phyloP scores from a whole-genome alignment of 352 stramenopile species.

The Blastocystis sp. region DNA sequence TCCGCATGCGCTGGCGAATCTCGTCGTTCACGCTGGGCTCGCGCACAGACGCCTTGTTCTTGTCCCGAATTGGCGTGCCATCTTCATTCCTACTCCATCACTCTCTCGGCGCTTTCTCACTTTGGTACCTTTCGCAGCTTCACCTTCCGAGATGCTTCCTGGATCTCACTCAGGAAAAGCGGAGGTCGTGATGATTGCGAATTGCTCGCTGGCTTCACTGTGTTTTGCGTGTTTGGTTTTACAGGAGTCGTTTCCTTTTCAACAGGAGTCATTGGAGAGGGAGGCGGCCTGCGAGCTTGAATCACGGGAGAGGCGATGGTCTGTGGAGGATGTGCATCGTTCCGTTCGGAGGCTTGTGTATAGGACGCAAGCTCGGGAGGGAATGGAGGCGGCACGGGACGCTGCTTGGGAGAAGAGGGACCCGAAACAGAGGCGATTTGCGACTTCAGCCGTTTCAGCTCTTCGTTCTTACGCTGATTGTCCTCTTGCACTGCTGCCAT shows the following conservation, averaged over 20 bases:
- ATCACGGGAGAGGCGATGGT: conserved; percentile 34
- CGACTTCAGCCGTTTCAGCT: background rate
- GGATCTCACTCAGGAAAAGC: background rate
- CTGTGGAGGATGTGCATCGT: background rate
- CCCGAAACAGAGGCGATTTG: background rate
- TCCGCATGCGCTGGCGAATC: conserved; percentile 28
- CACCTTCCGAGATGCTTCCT: background rate
- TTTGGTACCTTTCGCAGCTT: background rate
- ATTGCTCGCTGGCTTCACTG: no score
- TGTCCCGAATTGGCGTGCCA: background rate
- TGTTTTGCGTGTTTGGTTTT: background rate
- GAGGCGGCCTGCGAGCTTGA: background rate
- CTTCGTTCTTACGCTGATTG: conserved; percentile 4
- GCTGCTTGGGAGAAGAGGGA: background rate
- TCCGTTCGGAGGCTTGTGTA: background rate
- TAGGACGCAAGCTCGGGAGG: conserved; percentile 24
- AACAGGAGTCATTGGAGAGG: background rate
- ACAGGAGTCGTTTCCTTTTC: background rate
- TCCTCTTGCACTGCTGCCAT: conserved; percentile 54
- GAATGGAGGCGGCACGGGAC: conserved; percentile 38
- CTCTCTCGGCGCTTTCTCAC: background rate
- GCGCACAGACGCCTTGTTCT: background rate
- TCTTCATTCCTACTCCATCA: background rate
- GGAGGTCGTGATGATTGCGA: no score
- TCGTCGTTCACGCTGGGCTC: conserved; percentile 37